Evolutionary conservation across 441 rosid species (phyloP).

Genomic region (Gossypium schwendimanii): DNA sequence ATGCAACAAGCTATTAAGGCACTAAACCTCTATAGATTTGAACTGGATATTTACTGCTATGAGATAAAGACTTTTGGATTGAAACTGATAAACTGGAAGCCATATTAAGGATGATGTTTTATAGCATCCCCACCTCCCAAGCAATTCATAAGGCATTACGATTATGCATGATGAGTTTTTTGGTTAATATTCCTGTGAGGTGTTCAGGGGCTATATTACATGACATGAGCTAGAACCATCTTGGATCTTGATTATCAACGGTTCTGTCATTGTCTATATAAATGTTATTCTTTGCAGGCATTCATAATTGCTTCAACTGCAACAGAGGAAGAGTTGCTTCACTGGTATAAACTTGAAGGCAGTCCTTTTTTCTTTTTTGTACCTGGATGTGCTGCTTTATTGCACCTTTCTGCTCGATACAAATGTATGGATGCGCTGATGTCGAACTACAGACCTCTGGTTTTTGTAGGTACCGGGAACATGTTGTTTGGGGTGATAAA

Average conservation of each 20-base stretch:
- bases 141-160: neutral
- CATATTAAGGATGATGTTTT: neutral
- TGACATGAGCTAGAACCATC: neutral
- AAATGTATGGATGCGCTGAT: neutral
- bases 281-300: constrained; percentile 39
- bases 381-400: neutral
- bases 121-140: neutral
- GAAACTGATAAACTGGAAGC: neutral
- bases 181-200: constrained; percentile 5
- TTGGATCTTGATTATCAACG: neutral
- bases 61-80: neutral
- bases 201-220: neutral
- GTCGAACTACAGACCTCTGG: neutral
- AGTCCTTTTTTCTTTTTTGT: neutral
- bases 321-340: constrained; percentile 62
- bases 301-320: constrained; percentile 71
- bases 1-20: neutral
- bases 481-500: constrained; percentile 69
- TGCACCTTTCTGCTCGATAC: neutral
- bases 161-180: neutral
- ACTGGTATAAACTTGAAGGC: constrained; percentile 38
- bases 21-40: neutral
- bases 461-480: constrained; percentile 55
- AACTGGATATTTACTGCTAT: neutral
- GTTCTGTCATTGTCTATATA: neutral